phyloP scores from a whole-genome alignment of 305 asterid species.

The Stenogyne calaminthoides region DNA sequence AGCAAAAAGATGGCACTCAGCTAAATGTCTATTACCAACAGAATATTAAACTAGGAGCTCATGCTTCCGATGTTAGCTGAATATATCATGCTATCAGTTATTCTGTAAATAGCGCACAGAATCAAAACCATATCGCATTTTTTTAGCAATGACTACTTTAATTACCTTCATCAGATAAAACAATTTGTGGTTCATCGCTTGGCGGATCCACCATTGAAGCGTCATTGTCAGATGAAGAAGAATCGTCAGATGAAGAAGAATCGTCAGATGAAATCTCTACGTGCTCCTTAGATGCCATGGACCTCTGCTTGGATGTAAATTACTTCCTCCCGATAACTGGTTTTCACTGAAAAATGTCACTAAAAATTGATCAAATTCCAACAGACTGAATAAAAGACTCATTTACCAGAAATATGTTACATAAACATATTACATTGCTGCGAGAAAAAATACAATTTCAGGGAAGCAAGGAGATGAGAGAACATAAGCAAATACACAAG shows the following conservation, averaged over 20 bases:
- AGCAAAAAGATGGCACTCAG: background rate
- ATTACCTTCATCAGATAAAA: constrained; percentile 51
- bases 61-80: background rate
- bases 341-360: background rate
- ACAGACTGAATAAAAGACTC: background rate
- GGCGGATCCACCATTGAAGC: constrained; percentile 23
- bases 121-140: background rate
- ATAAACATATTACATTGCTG: background rate
- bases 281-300: constrained; percentile 42
- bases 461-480: background rate
- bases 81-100: background rate
- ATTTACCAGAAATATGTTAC: background rate
- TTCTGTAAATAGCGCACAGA: background rate
- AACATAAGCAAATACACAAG: background rate
- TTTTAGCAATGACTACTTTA: background rate
- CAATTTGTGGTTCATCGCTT: constrained; percentile 34
- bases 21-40: background rate
- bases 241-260: constrained; percentile 62
- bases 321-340: background rate
- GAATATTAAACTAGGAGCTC: background rate
- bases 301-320: constrained; percentile 33
- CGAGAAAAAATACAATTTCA: background rate
- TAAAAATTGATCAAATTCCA: background rate
- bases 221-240: constrained; percentile 48
- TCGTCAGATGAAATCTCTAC: constrained; percentile 64